Percentiles rank a stretch among this genome's conserved stretches.
These are phyloP conservation scores for Cocos nucifera DNA, from an alignment of 176 grass and related monocot species.

Conservation along the genomic window DNA sequence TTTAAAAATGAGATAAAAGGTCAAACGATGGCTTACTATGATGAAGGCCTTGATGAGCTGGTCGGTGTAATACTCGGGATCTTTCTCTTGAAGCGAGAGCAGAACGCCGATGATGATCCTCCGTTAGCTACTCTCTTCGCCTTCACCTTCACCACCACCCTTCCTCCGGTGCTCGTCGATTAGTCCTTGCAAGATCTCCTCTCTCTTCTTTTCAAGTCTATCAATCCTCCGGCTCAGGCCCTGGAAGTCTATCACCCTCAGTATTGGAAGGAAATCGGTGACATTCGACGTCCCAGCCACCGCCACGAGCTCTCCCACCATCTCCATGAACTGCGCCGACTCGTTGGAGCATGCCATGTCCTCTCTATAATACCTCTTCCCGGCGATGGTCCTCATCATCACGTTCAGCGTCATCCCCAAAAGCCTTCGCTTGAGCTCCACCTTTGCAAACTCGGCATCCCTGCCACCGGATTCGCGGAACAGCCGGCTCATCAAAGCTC, in stretches of 20 bases:
- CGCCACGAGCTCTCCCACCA: constrained; percentile 18
- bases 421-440: constrained; percentile 18
- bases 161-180: constrained; percentile 27
- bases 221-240: constrained; percentile 5
- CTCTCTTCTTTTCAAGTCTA: constrained; percentile 8
- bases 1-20: no score
- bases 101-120: constrained; percentile 25
- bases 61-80: constrained; percentile 32
- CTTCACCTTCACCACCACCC: neutral
- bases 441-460: neutral
- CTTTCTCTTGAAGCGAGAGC: constrained; percentile 28
- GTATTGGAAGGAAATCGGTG: constrained; percentile 34
- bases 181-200: constrained; percentile 25
- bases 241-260: constrained; percentile 4
- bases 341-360: constrained; percentile 1
- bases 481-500: no score
- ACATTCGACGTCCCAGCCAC: constrained; percentile 31
- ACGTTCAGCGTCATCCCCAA: constrained; percentile 44
- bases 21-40: constrained; percentile 7
- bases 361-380: constrained; percentile 30
- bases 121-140: neutral
- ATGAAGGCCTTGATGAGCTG: constrained; percentile 30
- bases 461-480: no score
- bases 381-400: constrained; percentile 23
- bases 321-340: constrained; percentile 20